Base-by-base conservation (phyloP, 371 early-diverging fungal species). In the Mortierella sp. region DNA sequence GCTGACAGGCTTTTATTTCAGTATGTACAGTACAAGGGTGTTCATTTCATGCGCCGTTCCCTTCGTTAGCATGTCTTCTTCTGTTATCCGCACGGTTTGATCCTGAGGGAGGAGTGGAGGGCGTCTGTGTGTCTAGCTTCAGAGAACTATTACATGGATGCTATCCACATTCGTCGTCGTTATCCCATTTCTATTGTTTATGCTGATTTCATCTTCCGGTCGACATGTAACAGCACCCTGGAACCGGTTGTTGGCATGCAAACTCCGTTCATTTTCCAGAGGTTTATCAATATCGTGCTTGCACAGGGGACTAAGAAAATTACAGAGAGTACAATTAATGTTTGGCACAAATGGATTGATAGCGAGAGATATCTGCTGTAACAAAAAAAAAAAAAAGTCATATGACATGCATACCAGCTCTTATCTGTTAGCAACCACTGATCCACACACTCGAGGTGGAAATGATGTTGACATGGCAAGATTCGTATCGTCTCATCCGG, bases 381-480 rank as follows among this genome's bases (percentile, higher is more conserved):
- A n/a, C n/a, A n/a, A n/a, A n/a, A n/a, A n/a, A n/a, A 37, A 62
- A 47, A 52, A n/a, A 32, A n/a, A 9, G 17, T 5, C 24, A 23
- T 4, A 23, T 46, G 32, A n/a, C 9, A 27, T 8, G 17, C 63
- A 37, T 55, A 72, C 73, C 76, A 76, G 37, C 76, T 69, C 65
- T 76, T 76, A 51, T 76, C 76, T 1, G 76, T 76, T 12, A 61
- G 26, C 31, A 90, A 72, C 92, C 92, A 92, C 49, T 88, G 81
- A 80, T 94, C 94, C 11, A 94, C 87, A 64, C 95, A 94, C 31
- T 89, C 89, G 42, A 82, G 80, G 78, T 95, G 95, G 78, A 93
- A 95, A 30, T 88, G 91, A 75, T 95, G 95, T 32, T 80, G 79
- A 64, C 95, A 95, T 37, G 86, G 83, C 28, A 95, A 71, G 34